A percentile compares a stretch with the other conserved stretches of the same genome.
Conservation (phyloP, 2,329 filamentous ascomycete species). For the Tolypocladium sp. region DNA sequence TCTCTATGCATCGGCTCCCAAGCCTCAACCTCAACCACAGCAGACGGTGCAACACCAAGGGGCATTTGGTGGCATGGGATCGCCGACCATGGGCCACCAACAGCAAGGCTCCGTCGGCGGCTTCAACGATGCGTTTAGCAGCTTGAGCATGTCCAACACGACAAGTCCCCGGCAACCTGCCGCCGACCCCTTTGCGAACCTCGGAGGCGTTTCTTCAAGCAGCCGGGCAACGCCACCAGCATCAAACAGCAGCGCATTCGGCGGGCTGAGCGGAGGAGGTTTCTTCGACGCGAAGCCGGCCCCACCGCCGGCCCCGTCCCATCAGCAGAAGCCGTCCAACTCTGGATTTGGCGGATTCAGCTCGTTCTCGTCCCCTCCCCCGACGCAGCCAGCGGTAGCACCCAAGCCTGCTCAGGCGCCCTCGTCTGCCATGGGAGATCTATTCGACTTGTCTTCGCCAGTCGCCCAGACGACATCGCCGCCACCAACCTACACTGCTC, state of each 20-base stretch:
- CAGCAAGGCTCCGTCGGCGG: constrained; percentile 46
- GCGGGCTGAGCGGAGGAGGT: constrained; percentile 58
- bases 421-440: constrained; percentile 60
- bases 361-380: constrained; percentile 41
- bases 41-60: constrained; percentile 46
- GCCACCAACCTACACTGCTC: constrained; percentile 24
- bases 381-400: constrained; percentile 15
- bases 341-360: constrained; percentile 61
- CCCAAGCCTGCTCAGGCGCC: constrained; percentile 35
- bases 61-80: constrained; percentile 60
- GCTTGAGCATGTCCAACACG: constrained; percentile 34
- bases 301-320: constrained; percentile 40
- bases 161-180: constrained; percentile 32
- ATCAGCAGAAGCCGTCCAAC: constrained; percentile 42
- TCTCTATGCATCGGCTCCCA: constrained; percentile 77
- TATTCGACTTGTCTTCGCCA: constrained; percentile 67
- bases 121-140: constrained; percentile 65
- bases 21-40: constrained; percentile 54
- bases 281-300: constrained; percentile 75
- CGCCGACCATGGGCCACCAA: constrained; percentile 43
- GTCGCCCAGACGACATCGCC: constrained; percentile 34
- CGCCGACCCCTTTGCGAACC: constrained; percentile 52
- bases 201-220: constrained; percentile 30
- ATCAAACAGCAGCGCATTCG: constrained; percentile 34
- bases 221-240: constrained; percentile 22